These are phyloP conservation scores for Tulasnella sp. DNA, from an alignment of 768 basidiomycete genomes.

Conservation along the genomic window DNA sequence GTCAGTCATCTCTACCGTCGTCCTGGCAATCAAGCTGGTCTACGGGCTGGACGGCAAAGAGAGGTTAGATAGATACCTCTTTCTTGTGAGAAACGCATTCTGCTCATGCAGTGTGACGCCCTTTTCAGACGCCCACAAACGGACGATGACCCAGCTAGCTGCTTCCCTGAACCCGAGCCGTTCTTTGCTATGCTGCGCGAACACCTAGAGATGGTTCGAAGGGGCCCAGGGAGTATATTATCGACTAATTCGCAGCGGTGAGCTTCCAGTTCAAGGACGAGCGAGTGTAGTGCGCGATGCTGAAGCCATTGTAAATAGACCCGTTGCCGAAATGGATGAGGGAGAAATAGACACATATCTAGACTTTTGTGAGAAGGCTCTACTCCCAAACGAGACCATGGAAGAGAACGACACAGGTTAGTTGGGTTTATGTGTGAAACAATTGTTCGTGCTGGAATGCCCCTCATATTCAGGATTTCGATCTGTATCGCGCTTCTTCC, in stretches of 20 bases:
- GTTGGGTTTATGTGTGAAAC: constrained; percentile 9
- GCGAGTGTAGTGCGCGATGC: constrained; percentile 1
- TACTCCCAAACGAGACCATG: constrained; percentile 29
- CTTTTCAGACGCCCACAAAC: constrained; percentile 24
- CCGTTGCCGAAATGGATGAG: constrained; percentile 42
- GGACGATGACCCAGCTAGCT: constrained; percentile 47
- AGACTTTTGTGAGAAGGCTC: constrained; percentile 47
- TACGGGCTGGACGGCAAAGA: constrained; percentile 68
- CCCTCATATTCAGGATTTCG: not conserved
- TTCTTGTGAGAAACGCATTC: not conserved
- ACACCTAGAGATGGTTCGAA: constrained; percentile 26
- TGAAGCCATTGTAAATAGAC: constrained; percentile 31
- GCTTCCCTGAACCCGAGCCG: constrained; percentile 42
- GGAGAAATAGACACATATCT: constrained; percentile 53
- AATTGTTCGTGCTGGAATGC: constrained; percentile 1
- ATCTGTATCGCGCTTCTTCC: not conserved
- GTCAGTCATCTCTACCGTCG: constrained; percentile 44
- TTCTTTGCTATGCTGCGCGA: constrained; percentile 37
- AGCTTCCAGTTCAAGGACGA: constrained; percentile 16
- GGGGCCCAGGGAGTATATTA: constrained; percentile 32
- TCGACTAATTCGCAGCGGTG: constrained; percentile 39
- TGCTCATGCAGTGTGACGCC: not conserved
- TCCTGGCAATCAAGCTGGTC: constrained; percentile 71
- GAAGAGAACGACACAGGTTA: constrained; percentile 22
- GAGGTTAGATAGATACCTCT: constrained; percentile 35